These are phyloP conservation scores for Comarum palustre DNA, from an alignment of 306 rosid genomes.

Conservation along the genomic window DNA sequence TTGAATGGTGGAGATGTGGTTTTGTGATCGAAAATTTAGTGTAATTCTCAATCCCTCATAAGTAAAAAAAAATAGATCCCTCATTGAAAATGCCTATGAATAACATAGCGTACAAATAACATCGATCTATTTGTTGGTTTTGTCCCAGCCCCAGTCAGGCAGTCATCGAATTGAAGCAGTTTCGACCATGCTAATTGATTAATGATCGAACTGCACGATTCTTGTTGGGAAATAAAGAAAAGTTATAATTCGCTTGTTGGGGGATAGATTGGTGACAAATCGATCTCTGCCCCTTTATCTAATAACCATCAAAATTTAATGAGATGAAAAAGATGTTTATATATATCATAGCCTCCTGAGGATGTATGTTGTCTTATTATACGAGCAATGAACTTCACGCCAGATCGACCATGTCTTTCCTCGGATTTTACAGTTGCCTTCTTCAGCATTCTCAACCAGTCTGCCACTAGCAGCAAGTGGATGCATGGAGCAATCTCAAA, in stretches of 20 bases:
- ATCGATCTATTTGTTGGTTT: neutral
- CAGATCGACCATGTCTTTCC: neutral
- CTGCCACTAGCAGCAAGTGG: neutral
- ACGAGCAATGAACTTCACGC: neutral
- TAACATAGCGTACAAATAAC: no score
- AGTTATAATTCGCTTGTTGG: neutral
- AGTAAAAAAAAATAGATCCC: no score
- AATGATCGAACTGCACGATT: neutral
- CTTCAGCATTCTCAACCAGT: neutral
- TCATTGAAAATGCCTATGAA: no score
- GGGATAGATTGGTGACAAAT: neutral
- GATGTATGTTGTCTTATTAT: no score
- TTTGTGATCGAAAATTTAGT: no score
- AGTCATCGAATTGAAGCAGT: neutral
- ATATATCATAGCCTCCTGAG: neutral
- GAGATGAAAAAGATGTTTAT: neutral
- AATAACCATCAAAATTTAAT: neutral
- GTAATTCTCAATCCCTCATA: no score
- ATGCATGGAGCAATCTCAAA: neutral
- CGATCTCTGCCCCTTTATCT: neutral
- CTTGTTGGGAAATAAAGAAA: neutral
- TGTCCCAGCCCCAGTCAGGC: neutral
- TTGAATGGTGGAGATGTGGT: no score
- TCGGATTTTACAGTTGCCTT: neutral
- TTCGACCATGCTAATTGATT: neutral